A percentile compares a stretch with the other conserved stretches of the same genome.
phyloP scores from a whole-genome alignment of 2,329 filamentous ascomycete species.

The Diaporthe sp. region DNA sequence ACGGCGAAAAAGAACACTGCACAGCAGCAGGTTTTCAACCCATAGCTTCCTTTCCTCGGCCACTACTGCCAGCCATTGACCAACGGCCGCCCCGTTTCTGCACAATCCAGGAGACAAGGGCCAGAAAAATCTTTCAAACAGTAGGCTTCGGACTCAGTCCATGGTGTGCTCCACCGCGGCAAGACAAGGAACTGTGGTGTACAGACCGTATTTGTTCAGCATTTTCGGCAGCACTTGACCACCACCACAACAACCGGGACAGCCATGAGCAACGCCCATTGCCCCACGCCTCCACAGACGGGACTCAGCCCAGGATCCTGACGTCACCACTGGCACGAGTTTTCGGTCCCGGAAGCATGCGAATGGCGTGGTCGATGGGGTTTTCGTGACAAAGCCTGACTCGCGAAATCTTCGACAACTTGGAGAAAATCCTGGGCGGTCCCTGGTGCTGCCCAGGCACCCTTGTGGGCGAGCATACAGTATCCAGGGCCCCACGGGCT shows the following conservation, averaged over 20 bases:
- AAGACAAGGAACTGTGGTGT: constrained; percentile 9
- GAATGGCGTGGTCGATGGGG: constrained; percentile 33
- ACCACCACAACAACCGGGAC: not conserved
- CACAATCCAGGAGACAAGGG: constrained; percentile 25
- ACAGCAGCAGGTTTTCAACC: not conserved
- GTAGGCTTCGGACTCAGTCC: constrained; percentile 28
- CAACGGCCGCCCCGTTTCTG: constrained; percentile 17
- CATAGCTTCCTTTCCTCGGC: not conserved
- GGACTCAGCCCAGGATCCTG: constrained; percentile 11
- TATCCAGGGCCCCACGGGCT: constrained; percentile 3
- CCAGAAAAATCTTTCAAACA: constrained; percentile 20
- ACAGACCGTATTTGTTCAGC: not conserved
- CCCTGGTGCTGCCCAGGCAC: not conserved
- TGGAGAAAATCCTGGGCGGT: not conserved
- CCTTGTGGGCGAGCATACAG: constrained; percentile 17
- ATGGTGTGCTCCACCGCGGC: constrained; percentile 19
- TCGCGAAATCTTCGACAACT: constrained; percentile 16
- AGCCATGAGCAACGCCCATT: not conserved
- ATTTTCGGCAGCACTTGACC: not conserved
- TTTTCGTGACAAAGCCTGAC: constrained; percentile 30
- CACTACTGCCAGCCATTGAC: not conserved
- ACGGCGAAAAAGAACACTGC: not conserved
- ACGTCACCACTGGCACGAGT: constrained; percentile 27
- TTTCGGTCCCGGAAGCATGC: constrained; percentile 3
- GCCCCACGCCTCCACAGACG: constrained; percentile 22